Evolutionary conservation across 192 early-diverging fungal species (phyloP).

Genomic region (Coemansia sp.): DNA sequence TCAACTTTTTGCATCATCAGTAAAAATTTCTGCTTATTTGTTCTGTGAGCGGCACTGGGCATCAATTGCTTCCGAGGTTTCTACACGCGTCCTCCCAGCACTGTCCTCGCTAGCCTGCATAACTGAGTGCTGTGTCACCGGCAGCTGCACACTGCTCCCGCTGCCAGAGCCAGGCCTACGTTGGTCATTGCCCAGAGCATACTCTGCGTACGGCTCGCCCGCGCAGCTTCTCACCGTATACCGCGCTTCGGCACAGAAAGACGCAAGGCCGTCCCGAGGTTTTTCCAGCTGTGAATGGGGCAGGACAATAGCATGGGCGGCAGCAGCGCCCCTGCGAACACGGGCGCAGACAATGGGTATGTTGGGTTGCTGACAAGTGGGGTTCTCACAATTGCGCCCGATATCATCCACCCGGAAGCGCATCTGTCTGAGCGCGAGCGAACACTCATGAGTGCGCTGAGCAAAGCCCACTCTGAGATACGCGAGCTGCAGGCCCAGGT

Average conservation of each 20-base stretch:
- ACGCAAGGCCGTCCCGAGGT: background rate
- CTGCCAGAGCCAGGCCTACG: too few relatives aligned
- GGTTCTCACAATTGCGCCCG: slow-evolving; percentile 5
- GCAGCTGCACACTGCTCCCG: too few relatives aligned
- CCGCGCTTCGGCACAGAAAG: background rate
- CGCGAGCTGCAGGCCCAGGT: slow-evolving; percentile 20
- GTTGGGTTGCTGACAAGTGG: slow-evolving; percentile 3
- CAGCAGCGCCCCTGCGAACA: background rate
- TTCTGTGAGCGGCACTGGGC: too few relatives aligned
- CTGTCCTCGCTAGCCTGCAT: background rate
- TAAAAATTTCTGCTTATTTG: background rate
- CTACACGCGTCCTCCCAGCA: too few relatives aligned
- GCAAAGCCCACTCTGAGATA: slow-evolving; percentile 20
- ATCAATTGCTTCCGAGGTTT: too few relatives aligned
- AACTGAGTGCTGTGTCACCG: too few relatives aligned
- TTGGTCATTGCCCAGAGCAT: too few relatives aligned
- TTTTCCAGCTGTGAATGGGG: slow-evolving; percentile 3
- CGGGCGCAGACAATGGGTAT: slow-evolving; percentile 1
- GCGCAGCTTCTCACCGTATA: too few relatives aligned
- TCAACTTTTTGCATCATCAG: background rate
- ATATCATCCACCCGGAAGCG: slow-evolving; percentile 7
- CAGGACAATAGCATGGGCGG: slow-evolving; percentile 5
- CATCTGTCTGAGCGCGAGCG: slow-evolving; percentile 17
- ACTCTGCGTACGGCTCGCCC: too few relatives aligned
- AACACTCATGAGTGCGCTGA: slow-evolving; percentile 12